phyloP scores from a whole-genome alignment of 192 early-diverging fungal genomes.

The Umbelopsis ramanniana region DNA sequence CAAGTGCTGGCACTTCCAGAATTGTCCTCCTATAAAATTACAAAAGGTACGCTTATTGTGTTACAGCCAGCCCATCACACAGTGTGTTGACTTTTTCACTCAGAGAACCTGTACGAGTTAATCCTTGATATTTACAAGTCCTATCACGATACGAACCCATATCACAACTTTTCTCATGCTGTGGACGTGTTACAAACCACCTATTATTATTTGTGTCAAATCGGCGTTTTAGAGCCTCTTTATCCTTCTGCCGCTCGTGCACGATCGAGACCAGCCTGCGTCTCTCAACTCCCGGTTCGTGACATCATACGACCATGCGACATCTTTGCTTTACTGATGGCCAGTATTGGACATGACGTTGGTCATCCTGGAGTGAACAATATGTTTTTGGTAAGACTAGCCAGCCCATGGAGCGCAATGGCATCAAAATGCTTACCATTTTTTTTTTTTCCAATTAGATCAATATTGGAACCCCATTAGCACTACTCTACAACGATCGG shows the following conservation, averaged over 20 bases:
- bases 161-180: constrained; percentile 96
- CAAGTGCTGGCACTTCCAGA: constrained; percentile 61
- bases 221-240: constrained; percentile 55
- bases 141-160: constrained; percentile 76
- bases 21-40: constrained; percentile 59
- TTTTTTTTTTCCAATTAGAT: constrained; percentile 41
- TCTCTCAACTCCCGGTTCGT: constrained; percentile 49
- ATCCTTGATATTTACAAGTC: constrained; percentile 56
- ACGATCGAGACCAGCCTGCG: constrained; percentile 28
- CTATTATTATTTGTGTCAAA: constrained; percentile 75
- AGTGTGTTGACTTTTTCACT: constrained; percentile 19
- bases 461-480: constrained; percentile 78
- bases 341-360: constrained; percentile 81
- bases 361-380: constrained; percentile 97
- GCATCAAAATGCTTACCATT: background rate
- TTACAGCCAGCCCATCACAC: background rate
- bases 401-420: background rate
- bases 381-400: constrained; percentile 74
- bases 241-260: constrained; percentile 32
- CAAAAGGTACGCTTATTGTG: constrained; percentile 46
- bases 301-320: constrained; percentile 59
- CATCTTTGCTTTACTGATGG: constrained; percentile 74
- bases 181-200: constrained; percentile 94
- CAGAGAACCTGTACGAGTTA: constrained; percentile 56
- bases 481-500: constrained; percentile 90